Evolutionary conservation across 768 basidiomycete genomes (phyloP), one percentile per base, ranked within the genome.

Genomic region (Lactifluus rugatus): DNA sequence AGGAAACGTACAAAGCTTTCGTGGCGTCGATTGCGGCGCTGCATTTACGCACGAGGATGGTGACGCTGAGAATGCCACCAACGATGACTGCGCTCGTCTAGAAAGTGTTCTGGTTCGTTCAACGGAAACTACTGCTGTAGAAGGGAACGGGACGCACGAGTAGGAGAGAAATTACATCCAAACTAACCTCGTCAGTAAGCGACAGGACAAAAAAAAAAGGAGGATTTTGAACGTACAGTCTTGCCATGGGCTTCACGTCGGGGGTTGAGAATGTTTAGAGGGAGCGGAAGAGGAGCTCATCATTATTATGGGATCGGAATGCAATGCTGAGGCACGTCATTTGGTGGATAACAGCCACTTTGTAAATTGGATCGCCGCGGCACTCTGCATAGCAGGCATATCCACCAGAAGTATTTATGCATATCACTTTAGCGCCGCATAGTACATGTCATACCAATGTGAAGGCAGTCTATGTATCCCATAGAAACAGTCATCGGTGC

Each of bases 171-270:
- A 14, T 41, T 39, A 58, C 5, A n/a, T 58, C 52, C 14, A 11
- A 9, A n/a, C 57, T 58, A 25, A 9, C 2, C 10, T 17, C 9
- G 31, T 13, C 2, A 9, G 31, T 28, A 6, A 34, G 42, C 19
- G 14, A 51, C 48, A 19, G 23, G 25, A 23, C 25, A 26, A 14
- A 39, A 14, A 26, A 2, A 3, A 31, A 31, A 2, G 23, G 19
- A 34, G n/a, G n/a, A n/a, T n/a, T n/a, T n/a, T n/a, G n/a, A n/a
- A n/a, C 57, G 31, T 48, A 58, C 57, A 53, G 2, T 3, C 26
- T 31, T 13, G 46, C 17, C 52, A 54, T 54, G 52, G 28, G 28
- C 28, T 21, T 13, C 10, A 44, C 5, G 31, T 49, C n/a, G 23
- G 11, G 4, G 28, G 0, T 32, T n/a, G 14, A n/a, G 4, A n/a